phyloP scores from a whole-genome alignment of 306 rosid genomes.

The Delonix regia region DNA sequence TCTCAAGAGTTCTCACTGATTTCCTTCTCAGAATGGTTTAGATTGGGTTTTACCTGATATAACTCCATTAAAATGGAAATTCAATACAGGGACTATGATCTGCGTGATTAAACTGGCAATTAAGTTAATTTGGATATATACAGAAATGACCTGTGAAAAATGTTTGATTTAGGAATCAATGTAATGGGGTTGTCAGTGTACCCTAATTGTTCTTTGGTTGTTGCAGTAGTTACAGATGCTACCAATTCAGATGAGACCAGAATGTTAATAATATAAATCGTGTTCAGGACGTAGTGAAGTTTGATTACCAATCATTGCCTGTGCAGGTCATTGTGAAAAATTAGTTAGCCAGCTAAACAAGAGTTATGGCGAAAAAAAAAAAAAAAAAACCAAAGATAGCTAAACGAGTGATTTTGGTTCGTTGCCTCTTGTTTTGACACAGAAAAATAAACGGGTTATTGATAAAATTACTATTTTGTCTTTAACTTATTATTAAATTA shows the following conservation, averaged over 20 bases:
- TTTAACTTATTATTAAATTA: no score
- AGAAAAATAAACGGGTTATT: background rate
- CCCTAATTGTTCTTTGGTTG: background rate
- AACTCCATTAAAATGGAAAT: background rate
- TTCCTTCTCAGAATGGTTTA: background rate
- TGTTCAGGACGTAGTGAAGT: background rate
- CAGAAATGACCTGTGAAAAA: no score
- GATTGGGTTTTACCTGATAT: background rate
- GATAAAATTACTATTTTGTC: no score
- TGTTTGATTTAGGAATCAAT: background rate
- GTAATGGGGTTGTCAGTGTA: background rate
- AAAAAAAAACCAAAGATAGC: no score
- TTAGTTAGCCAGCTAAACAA: background rate
- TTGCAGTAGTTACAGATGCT: background rate
- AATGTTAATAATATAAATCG: background rate
- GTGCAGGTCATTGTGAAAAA: background rate
- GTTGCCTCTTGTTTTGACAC: background rate
- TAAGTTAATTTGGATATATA: background rate
- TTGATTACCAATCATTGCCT: background rate
- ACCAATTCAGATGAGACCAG: background rate
- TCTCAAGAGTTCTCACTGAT: conserved; percentile 3
- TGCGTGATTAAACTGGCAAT: background rate
- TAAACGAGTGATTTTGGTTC: background rate
- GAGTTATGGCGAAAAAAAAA: no score
- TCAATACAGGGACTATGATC: background rate